These are phyloP conservation scores for Solanum clarkiae DNA, from an alignment of 257 asterid species.

Conservation along the genomic window DNA sequence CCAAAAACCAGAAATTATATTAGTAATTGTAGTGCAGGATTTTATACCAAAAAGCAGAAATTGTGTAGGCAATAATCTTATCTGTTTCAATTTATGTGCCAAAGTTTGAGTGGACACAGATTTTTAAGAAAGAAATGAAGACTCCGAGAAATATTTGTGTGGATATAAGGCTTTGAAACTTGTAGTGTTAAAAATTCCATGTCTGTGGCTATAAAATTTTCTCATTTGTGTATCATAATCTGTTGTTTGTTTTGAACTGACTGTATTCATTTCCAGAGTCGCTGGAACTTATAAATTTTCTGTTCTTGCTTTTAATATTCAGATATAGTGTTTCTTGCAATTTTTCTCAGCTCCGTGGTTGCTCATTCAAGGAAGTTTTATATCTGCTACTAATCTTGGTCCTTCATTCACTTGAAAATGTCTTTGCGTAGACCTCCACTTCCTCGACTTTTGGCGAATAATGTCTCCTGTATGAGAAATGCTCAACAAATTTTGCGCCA, in stretches of 20 bases:
- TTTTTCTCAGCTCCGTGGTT: background rate
- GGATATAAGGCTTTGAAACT: too few species aligned
- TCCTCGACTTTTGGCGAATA: constrained; percentile 65
- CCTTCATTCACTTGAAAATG: constrained; percentile 15
- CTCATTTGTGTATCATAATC: background rate
- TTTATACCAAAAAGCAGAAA: too few species aligned
- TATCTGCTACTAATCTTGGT: background rate
- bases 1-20: too few species aligned
- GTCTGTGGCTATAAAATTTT: too few species aligned
- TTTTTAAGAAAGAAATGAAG: too few species aligned
- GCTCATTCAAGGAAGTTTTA: background rate
- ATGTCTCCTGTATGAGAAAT: constrained; percentile 86
- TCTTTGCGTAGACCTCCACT: constrained; percentile 40
- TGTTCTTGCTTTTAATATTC: background rate
- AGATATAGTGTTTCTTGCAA: background rate
- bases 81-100: too few species aligned
- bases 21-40: too few species aligned
- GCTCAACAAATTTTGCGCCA: constrained; percentile 86
- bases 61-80: too few species aligned
- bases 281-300: background rate
- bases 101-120: too few species aligned
- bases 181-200: too few species aligned
- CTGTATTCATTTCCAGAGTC: background rate
- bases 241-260: background rate
- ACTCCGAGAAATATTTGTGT: too few species aligned